These are phyloP conservation scores for Wickerhamiella nectarea DNA, from an alignment of 805 yeast genomes.

Conservation along the genomic window DNA sequence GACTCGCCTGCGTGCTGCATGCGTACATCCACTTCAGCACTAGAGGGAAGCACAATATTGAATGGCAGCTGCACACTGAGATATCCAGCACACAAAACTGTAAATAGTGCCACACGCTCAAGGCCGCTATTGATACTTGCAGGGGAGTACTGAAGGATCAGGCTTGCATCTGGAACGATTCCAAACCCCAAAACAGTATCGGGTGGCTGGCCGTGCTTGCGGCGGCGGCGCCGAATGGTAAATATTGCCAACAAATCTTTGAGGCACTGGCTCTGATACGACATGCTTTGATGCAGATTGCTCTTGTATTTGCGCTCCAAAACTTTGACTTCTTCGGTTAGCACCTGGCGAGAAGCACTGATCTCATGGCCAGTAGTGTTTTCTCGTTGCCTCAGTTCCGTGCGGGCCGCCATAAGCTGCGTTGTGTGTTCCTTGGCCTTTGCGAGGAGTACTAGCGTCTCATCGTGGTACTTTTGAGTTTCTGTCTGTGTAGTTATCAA, in stretches of 20 bases:
- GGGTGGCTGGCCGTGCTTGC: slow-evolving; percentile 7
- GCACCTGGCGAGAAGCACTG: background rate
- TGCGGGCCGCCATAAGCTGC: background rate
- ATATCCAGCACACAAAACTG: slow-evolving; percentile 23
- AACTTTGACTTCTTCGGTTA: slow-evolving; percentile 1
- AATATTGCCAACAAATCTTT: slow-evolving; percentile 18
- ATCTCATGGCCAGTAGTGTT: background rate
- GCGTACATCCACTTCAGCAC: slow-evolving; percentile 14
- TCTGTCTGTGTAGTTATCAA: slow-evolving; percentile 13
- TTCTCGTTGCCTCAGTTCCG: slow-evolving; percentile 3
- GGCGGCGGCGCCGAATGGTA: slow-evolving; percentile 11
- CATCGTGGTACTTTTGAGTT: slow-evolving; percentile 11
- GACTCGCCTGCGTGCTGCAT: slow-evolving; percentile 4
- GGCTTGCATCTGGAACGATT: slow-evolving; percentile 23
- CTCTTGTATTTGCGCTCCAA: slow-evolving; percentile 16
- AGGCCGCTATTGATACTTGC: slow-evolving; percentile 23
- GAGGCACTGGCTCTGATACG: slow-evolving; percentile 17
- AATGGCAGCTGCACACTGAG: slow-evolving; percentile 24
- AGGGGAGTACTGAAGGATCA: slow-evolving; percentile 22
- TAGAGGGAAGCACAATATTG: slow-evolving; percentile 20
- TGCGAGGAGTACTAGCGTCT: slow-evolving; percentile 10
- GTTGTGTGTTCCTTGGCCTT: background rate
- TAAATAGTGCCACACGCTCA: slow-evolving; percentile 25
- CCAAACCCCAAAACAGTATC: slow-evolving; percentile 21
- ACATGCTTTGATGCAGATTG: slow-evolving; percentile 15